phyloP scores from a whole-genome alignment of 176 grass and related monocot genomes.

The Triticum turgidum region DNA sequence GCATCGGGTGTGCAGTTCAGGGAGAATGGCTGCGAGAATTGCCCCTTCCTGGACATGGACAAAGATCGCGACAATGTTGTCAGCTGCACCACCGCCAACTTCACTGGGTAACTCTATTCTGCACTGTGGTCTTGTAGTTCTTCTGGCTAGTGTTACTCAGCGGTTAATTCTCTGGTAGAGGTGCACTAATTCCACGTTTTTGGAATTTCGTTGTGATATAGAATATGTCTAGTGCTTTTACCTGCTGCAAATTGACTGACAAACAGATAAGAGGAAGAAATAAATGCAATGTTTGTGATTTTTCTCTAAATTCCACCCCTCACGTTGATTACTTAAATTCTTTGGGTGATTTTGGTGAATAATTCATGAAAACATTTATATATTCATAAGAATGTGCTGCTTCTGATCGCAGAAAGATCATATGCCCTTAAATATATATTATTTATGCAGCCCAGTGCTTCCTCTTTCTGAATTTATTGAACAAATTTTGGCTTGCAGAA shows the following conservation, averaged over 20 bases:
- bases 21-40: slow-evolving; percentile 90
- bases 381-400: background rate
- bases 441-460: background rate
- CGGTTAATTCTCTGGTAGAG: background rate
- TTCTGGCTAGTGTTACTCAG: background rate
- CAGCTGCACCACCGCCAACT: slow-evolving; percentile 93
- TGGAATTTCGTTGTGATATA: background rate
- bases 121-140: background rate
- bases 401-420: background rate
- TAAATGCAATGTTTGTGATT: background rate
- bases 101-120: slow-evolving; percentile 60
- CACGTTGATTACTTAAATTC: background rate
- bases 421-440: background rate
- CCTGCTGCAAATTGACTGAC: background rate
- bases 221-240: background rate
- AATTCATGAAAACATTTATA: background rate
- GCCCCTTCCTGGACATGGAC: slow-evolving; percentile 94
- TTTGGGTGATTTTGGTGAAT: background rate
- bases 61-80: slow-evolving; percentile 79
- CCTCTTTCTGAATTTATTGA: background rate
- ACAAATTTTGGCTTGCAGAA: slow-evolving; percentile 45
- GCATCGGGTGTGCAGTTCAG: slow-evolving; percentile 60
- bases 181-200: background rate
- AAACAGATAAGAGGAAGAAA: background rate
- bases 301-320: background rate